Base-by-base conservation (phyloP, 345 rosid species). In the Abelmoschus esculentus region DNA sequence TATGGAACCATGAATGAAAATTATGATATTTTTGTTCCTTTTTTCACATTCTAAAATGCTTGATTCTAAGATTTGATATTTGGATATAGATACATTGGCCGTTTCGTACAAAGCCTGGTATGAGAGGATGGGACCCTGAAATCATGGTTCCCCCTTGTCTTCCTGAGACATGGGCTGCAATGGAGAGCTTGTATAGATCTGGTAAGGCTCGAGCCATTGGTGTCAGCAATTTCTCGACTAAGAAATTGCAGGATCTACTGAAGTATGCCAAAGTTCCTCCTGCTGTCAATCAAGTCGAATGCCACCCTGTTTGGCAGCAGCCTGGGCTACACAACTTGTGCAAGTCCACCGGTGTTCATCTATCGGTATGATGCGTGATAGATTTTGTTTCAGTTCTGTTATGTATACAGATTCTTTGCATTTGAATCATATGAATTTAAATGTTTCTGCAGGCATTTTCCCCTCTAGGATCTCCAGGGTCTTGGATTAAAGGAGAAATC, bases 231-330 rank as follows among this genome's bases (percentile, higher is more conserved):
- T 85, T 85, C 83, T 87, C 91, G 0, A 79, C 85, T 18, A 85
- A 81, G 79, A 87, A 87, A 81, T 71, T 85, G 49, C 71, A 77
- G 65, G 85, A 85, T 63, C 71, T 83, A 61, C 34, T 83, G 11
- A 42, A 58, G 46, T 52, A 14, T 57, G 87, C 86, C 0, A 80
- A 82, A 67, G 82, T 87, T 18, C 74, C 79, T 1, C 89, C 89
- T 34, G 86, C 87, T 7, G 91, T 85, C 34, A 87, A 83, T 75
- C 91, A 85, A 77, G 89, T 82, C 6, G 91, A 85, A 66, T 80
- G 89, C 75, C 84, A 85, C 65, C 85, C 86, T 13, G 89, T 78
- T 7, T 87, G 91, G 91, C 85, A 85, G 83, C 89, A 85, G 66
- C 79, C 87, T 34, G 77, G 46, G 1, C 81, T 87, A 55, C 91